Conservation (phyloP, 768 basidiomycete species). For the Xerocomellus amylosporus region DNA sequence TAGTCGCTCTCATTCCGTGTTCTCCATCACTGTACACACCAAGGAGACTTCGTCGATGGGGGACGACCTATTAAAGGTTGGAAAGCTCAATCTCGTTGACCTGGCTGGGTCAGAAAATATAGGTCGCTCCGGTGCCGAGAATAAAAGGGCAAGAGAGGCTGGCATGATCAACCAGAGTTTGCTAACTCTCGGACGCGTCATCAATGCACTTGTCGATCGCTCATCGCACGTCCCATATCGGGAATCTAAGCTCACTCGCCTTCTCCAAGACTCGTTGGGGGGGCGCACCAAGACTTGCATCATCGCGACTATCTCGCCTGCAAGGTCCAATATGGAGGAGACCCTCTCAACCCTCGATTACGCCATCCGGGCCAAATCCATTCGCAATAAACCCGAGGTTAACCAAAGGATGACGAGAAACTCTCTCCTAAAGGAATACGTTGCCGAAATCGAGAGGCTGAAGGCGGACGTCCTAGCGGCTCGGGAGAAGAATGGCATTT, state of each 20-base stretch:
- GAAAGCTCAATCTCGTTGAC: slow-evolving; percentile 96
- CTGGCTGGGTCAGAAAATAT: slow-evolving; percentile 98
- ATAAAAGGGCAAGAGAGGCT: slow-evolving; percentile 92
- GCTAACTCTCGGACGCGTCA: slow-evolving; percentile 94
- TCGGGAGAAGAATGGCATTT: slow-evolving; percentile 95
- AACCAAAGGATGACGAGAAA: slow-evolving; percentile 94
- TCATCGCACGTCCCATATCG: slow-evolving; percentile 92
- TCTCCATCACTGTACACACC: slow-evolving; percentile 91
- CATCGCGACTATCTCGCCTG: slow-evolving; percentile 94
- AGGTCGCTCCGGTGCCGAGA: slow-evolving; percentile 91
- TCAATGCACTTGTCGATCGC: slow-evolving; percentile 92
- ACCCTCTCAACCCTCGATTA: slow-evolving; percentile 97
- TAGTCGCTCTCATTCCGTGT: slow-evolving; percentile 96
- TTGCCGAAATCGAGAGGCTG: slow-evolving; percentile 88
- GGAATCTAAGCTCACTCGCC: slow-evolving; percentile 95
- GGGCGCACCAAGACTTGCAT: slow-evolving; percentile 97
- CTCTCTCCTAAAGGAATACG: slow-evolving; percentile 88
- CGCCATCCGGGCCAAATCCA: slow-evolving; percentile 91
- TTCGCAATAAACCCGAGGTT: slow-evolving; percentile 91
- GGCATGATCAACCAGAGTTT: slow-evolving; percentile 99
- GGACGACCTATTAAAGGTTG: slow-evolving; percentile 88
- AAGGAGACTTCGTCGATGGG: slow-evolving; percentile 77
- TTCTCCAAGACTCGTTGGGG: slow-evolving; percentile 98
- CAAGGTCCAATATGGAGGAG: slow-evolving; percentile 92
- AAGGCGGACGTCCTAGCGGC: slow-evolving; percentile 89